Evolutionary conservation across 2,329 filamentous ascomycete species (phyloP).

Genomic region (Diatrype stigma): DNA sequence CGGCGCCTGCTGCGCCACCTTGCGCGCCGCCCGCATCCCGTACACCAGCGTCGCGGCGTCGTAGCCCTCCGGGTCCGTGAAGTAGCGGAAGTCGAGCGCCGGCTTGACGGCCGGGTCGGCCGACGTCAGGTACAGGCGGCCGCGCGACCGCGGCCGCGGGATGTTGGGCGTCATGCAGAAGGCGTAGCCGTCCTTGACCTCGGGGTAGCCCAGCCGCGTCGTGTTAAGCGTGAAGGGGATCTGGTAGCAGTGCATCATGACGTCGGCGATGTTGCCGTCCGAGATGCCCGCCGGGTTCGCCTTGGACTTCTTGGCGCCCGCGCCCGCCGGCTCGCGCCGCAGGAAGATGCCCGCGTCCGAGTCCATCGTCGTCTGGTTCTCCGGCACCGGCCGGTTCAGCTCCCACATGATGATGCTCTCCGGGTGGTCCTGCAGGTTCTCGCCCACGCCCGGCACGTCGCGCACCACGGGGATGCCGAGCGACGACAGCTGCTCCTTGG

Average conservation of each 20-base stretch:
- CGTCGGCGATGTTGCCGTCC: constrained; percentile 73
- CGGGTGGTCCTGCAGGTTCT: constrained; percentile 58
- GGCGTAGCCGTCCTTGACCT: constrained; percentile 64
- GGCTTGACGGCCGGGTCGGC: constrained; percentile 73
- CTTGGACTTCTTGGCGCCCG: constrained; percentile 48
- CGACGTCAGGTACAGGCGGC: constrained; percentile 73
- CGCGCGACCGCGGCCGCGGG: constrained; percentile 73
- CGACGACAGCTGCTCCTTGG: constrained; percentile 47
- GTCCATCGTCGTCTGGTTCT: constrained; percentile 85
- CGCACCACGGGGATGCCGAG: constrained; percentile 52
- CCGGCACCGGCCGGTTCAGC: constrained; percentile 71
- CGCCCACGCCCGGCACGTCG: constrained; percentile 56
- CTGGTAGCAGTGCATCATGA: constrained; percentile 98
- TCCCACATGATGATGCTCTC: constrained; percentile 67
- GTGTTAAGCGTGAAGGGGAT: constrained; percentile 91
- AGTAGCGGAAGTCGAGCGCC: constrained; percentile 83
- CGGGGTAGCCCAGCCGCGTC: constrained; percentile 66
- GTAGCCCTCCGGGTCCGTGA: constrained; percentile 81
- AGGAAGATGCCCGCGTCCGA: constrained; percentile 87
- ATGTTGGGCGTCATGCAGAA: constrained; percentile 96
- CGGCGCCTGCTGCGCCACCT: constrained; percentile 68
- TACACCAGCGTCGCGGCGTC: constrained; percentile 77
- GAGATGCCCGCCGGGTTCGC: constrained; percentile 46
- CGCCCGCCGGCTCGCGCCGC: constrained; percentile 69
- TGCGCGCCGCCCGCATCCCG: constrained; percentile 72